Evolutionary conservation across 495 filamentous ascomycete species (phyloP).

Genomic region (Achaetomiella virescens): DNA sequence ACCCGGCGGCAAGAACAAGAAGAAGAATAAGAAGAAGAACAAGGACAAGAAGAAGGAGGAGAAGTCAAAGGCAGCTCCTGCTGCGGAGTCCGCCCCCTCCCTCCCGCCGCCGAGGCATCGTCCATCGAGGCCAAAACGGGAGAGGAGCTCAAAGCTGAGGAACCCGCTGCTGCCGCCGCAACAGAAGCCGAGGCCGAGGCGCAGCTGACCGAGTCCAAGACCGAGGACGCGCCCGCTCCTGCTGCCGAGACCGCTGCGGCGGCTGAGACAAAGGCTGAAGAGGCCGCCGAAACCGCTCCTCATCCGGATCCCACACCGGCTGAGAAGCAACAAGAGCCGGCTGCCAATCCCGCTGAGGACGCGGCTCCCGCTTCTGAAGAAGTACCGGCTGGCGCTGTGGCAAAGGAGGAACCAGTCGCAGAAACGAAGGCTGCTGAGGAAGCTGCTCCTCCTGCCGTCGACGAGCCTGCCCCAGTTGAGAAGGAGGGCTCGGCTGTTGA

Average conservation of each 20-base stretch:
- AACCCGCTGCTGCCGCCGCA: constrained; percentile 3
- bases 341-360: not conserved
- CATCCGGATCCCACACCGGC: constrained; percentile 4
- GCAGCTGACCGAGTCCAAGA: not conserved
- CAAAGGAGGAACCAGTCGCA: not conserved
- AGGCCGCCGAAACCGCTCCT: not conserved
- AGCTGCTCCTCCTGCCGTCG: not conserved
- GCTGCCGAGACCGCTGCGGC: not conserved
- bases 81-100: constrained; percentile 3
- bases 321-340: constrained; percentile 1
- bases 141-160: constrained; percentile 6
- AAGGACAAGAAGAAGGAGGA: constrained; percentile 21
- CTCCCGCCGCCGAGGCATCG: constrained; percentile 6
- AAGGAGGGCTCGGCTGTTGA: not conserved
- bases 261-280: not conserved
- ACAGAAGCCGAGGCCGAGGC: constrained; percentile 6
- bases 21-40: constrained; percentile 27
- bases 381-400: not conserved
- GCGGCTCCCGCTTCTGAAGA: not conserved
- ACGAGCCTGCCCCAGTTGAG: constrained; percentile 1
- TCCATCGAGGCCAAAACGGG: constrained; percentile 13
- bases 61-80: constrained; percentile 6
- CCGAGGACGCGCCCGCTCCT: constrained; percentile 1
- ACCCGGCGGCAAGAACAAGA: constrained; percentile 13
- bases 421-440: not conserved